These are phyloP conservation scores for Scutellaria galericulata DNA, from an alignment of 257 asterid genomes.

Conservation along the genomic window DNA sequence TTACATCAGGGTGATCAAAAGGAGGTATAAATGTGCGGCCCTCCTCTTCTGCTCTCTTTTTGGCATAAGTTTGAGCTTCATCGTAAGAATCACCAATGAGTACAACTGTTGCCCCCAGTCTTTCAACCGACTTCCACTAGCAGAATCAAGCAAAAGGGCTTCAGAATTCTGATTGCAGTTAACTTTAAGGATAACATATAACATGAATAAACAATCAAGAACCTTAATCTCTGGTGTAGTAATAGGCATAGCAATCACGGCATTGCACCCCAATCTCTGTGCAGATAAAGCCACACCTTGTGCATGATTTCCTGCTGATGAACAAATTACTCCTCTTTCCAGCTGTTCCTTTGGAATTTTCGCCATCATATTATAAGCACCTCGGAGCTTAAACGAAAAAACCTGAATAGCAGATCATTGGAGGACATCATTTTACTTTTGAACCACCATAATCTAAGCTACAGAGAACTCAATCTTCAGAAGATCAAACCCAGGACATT, in stretches of 20 bases:
- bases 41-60: conserved; percentile 69
- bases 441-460: background rate
- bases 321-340: conserved; percentile 78
- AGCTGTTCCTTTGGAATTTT: conserved; percentile 71
- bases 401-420: conserved; percentile 52
- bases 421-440: background rate
- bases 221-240: conserved; percentile 95
- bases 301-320: conserved; percentile 95
- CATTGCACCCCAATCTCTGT: conserved; percentile 65
- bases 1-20: conserved; percentile 90
- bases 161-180: conserved; percentile 6
- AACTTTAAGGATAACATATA: conserved; percentile 14
- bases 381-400: conserved; percentile 88
- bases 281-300: conserved; percentile 94
- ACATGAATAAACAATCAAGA: conserved; percentile 27
- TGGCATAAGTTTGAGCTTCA: conserved; percentile 90
- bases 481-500: conserved; percentile 5
- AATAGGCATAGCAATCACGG: conserved; percentile 86
- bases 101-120: conserved; percentile 83
- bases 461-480: background rate
- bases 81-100: conserved; percentile 85
- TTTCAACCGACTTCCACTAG: conserved; percentile 79
- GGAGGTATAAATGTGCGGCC: conserved; percentile 82
- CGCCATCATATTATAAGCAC: conserved; percentile 97
- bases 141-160: conserved; percentile 27